Percentiles rank a stretch among this genome's conserved stretches.
Evolutionary conservation across 371 early-diverging fungal species (phyloP).

Genomic region (Mortierella polycephala): DNA sequence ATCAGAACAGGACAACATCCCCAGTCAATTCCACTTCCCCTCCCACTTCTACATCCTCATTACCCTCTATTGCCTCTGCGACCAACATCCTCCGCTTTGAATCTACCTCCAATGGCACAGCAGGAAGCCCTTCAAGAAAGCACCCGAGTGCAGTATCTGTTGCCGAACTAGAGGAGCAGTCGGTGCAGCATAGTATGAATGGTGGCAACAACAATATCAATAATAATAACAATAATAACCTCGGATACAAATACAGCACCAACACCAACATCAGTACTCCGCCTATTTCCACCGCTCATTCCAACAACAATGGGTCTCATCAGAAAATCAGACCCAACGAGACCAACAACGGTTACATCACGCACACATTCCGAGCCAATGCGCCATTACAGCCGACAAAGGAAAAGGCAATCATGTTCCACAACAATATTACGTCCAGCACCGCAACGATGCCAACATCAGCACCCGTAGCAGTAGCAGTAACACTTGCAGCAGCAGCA

Average conservation of each 20-base stretch:
- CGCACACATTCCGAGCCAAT: slow-evolving; percentile 37
- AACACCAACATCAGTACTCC: too few species aligned
- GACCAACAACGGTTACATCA: slow-evolving; percentile 26
- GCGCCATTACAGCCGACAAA: slow-evolving; percentile 4
- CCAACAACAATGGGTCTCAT: not conserved
- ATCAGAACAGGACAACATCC: slow-evolving; percentile 19
- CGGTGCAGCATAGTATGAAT: not conserved
- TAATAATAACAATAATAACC: not conserved
- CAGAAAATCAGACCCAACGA: slow-evolving; percentile 35
- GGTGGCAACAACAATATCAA: not conserved
- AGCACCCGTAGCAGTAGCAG: not conserved
- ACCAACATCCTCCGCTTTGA: slow-evolving; percentile 20
- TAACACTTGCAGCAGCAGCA: not conserved
- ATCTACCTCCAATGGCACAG: slow-evolving; percentile 2
- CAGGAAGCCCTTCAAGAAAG: slow-evolving; percentile 18
- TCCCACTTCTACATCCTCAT: not conserved
- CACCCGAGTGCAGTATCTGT: slow-evolving; percentile 43
- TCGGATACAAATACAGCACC: too few species aligned
- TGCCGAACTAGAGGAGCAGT: slow-evolving; percentile 27
- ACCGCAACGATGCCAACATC: slow-evolving; percentile 4
- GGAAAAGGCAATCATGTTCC: not conserved
- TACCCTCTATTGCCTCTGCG: slow-evolving; percentile 4
- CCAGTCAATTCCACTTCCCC: not conserved
- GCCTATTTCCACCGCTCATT: not conserved
- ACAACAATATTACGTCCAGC: not conserved